Percentiles rank a stretch among this genome's conserved stretches.
phyloP scores from a whole-genome alignment of 2,329 filamentous ascomycete genomes.

The Venturia oleaginea region DNA sequence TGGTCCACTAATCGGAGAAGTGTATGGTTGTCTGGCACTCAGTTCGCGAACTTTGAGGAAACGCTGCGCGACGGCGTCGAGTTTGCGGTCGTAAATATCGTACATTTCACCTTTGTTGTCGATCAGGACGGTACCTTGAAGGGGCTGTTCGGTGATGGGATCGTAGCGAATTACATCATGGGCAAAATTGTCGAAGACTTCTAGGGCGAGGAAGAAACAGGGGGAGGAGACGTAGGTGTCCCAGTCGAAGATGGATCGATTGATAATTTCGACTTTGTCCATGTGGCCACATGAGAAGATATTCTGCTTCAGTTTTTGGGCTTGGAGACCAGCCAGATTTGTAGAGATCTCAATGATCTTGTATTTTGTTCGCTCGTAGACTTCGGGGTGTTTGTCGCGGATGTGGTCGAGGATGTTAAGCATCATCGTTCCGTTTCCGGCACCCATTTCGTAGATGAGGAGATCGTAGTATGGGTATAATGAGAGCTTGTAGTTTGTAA shows the following conservation, averaged over 20 bases:
- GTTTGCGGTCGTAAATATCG: slow-evolving; percentile 75
- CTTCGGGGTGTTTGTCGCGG: slow-evolving; percentile 75
- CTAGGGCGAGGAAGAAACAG: slow-evolving; percentile 95
- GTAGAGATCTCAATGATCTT: slow-evolving; percentile 93
- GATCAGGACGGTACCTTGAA: slow-evolving; percentile 84
- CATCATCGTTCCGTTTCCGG: slow-evolving; percentile 95
- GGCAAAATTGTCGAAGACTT: slow-evolving; percentile 97
- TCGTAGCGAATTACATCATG: slow-evolving; percentile 94
- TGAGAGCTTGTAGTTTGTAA: slow-evolving; percentile 91
- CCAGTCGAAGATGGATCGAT: slow-evolving; percentile 94
- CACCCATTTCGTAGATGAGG: slow-evolving; percentile 97
- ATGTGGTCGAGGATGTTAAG: slow-evolving; percentile 97
- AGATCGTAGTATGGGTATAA: slow-evolving; percentile 94
- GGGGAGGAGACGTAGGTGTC: slow-evolving; percentile 75
- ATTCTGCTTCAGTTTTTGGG: slow-evolving; percentile 56
- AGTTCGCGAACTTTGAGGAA: slow-evolving; percentile 56
- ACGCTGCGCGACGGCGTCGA: slow-evolving; percentile 46
- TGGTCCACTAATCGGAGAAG: slow-evolving; percentile 53
- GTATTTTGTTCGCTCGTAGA: slow-evolving; percentile 89
- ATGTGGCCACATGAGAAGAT: slow-evolving; percentile 65
- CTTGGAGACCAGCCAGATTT: slow-evolving; percentile 69
- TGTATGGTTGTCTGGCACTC: slow-evolving; percentile 52
- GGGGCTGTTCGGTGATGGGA: slow-evolving; percentile 64
- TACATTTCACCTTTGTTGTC: slow-evolving; percentile 81
- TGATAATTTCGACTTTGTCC: slow-evolving; percentile 87